Base-by-base conservation (phyloP, 306 rosid genomes). In the Trifolium repens region DNA sequence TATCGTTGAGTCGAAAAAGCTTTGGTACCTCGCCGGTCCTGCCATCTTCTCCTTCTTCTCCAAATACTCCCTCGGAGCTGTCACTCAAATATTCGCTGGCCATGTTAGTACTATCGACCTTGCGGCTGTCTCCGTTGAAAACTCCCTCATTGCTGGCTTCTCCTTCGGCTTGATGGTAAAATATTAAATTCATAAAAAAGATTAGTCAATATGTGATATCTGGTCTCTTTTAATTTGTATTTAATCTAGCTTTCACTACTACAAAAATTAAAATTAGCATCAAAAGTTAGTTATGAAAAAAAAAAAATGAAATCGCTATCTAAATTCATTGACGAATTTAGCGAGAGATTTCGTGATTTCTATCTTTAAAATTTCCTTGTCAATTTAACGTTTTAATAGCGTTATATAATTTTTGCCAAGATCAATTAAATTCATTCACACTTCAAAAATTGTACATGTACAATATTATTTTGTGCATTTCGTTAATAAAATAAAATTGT, bases 101-200 rank as follows among this genome's bases (percentile, higher is more conserved):
- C 97, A 93, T 30, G 78, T 93, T 26, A 62, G 91, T 60, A 87
- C 96, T 32, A 47, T 89, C 16, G 88, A 80, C 27, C 97, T 91
- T 19, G 93, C 98, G 17, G 96, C 98, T 9, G 88, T 93, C 74
- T 91, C 96, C 64, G 46, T 93, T 3, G 97, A 93, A 42, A 93
- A 93, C 80, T 93, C 97, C 3, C 90, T 93, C 82, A 88, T 93
- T 75, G 93, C 98, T 26, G 98, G 98, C 5, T 85, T 93, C 84
- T 85, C 91, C 84, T 84, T 77, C 40, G 98, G 98, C 55, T 4
- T 83, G 47, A 78, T 87, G 96, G 98, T 91, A 87, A 22, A 13
- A 26, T 55, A 55, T 19, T 55, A 9, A 43, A 43, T 9, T 12
- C 14, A 10, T 0, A 10, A 0, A 37, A 37, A 37, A 39, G 8